These are phyloP conservation scores for Helicocarpus griseus DNA, from an alignment of 2,329 filamentous ascomycete genomes.

Conservation along the genomic window DNA sequence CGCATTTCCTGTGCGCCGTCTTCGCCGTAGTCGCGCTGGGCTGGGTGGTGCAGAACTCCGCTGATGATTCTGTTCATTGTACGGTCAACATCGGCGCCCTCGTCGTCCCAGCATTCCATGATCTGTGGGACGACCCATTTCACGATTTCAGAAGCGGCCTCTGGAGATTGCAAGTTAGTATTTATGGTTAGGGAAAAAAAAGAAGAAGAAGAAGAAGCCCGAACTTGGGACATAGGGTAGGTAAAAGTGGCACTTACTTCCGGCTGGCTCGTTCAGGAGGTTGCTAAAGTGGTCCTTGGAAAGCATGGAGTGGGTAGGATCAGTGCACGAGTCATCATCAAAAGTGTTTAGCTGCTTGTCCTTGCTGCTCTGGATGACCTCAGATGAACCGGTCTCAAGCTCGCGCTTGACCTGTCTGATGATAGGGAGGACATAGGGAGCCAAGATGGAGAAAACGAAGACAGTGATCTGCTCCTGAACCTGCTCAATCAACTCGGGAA, in stretches of 20 bases:
- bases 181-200: neutral
- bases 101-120: conserved; percentile 79
- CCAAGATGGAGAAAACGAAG: conserved; percentile 86
- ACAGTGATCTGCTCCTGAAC: conserved; percentile 77
- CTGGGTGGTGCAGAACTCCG: conserved; percentile 82
- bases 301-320: conserved; percentile 92
- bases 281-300: conserved; percentile 95
- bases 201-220: neutral
- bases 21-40: conserved; percentile 58
- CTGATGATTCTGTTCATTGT: conserved; percentile 67
- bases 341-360: conserved; percentile 83
- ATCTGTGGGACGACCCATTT: conserved; percentile 83
- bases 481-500: conserved; percentile 78
- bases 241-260: conserved; percentile 38
- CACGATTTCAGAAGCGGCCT: conserved; percentile 46
- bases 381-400: conserved; percentile 72
- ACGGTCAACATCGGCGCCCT: conserved; percentile 57
- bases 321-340: conserved; percentile 61
- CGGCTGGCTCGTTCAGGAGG: conserved; percentile 78
- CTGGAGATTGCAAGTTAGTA: neutral
- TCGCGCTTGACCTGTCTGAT: conserved; percentile 80
- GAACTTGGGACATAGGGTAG: neutral
- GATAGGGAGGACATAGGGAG: conserved; percentile 77
- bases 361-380: conserved; percentile 77
- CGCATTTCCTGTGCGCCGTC: conserved; percentile 66